Evolutionary conservation across 441 rosid species (phyloP), one percentile per base, ranked within the genome.

Genomic region (Populus hybrid): DNA sequence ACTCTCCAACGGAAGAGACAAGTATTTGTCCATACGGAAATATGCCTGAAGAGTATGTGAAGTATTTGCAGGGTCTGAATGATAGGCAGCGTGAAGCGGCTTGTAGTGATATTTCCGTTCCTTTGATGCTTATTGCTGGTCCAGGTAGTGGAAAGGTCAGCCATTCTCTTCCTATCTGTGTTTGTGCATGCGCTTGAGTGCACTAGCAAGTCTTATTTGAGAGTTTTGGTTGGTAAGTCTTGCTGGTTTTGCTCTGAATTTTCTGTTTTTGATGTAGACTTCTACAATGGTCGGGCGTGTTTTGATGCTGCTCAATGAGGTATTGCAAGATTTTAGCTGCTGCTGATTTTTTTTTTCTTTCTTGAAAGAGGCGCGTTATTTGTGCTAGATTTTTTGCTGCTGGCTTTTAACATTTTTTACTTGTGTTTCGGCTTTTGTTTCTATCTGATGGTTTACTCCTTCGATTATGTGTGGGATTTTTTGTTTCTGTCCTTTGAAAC

Each of bases 221-320:
- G 71, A 67, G 38, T 36, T 57, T 53, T 73, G 23, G 12, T 67
- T 46, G 4, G 18, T 36, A 6, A 9, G 69, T 72, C 78, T 50
- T 32, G 42, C 79, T 59, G 18, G 73, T 76, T 77, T 72, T 72
- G 75, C 59, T 70, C 76, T 69, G 76, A 74, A 70, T 67, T 42
- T 67, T 82, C 67, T 79, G 75, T 78, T 75, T 80, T 82, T 83
- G 67, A 71, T 84, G 78, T 32, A 94, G 97, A 95, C 99, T 82
- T 92, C 98, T 46, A 95, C 99, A 59, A 95, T 93, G 98, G 98
- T 95, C 78, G 99, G 99, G 74, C 98, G 97, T 67, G 89, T 95
- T 77, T 77, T 95, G 80, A 86, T 82, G 89, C 83, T 93, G 80
- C 91, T 93, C 59, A 88, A 75, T 78, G 85, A 90, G 99, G 98